Base-by-base conservation (phyloP, 2,329 filamentous ascomycete genomes). In the Rutstroemia sp. region DNA sequence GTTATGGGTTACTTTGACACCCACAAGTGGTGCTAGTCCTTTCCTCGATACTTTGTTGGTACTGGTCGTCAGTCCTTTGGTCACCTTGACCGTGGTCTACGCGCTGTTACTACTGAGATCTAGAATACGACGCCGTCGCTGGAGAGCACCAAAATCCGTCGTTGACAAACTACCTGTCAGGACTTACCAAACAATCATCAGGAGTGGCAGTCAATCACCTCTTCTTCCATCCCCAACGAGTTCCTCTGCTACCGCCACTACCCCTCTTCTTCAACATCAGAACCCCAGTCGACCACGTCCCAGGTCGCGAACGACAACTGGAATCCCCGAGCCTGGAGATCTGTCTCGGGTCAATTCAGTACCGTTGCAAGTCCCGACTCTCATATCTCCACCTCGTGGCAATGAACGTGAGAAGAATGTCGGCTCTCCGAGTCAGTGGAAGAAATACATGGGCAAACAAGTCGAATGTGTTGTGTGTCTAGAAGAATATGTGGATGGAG, bases 21-120 rank as follows among this genome's bases (percentile, higher is more conserved):
- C 92, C 1, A 92, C 91, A 0, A 92, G 84, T 71, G 92, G 90
- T 61, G 87, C 88, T 5, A 95, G 87, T 64, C 92, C 94, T 0
- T 96, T 99, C 74, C 92, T 97, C 64, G 94, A 99, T 69, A 97
- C 92, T 0, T 79, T 99, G 2, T 78, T 97, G n/a, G 91, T 99
- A 8, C 77, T 99, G n/a, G 91, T 99, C 34, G 85, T 97, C 54
- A 96, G 92, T 67, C 94, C 94, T 7, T 74, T 99, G 14, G 86
- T 97, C 52, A 97, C 94, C 0, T 73, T 99, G 65, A 95, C 90
- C 3, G 86, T 96, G 5, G 92, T 99, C 2, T 97, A 97, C 68
- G 87, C 89, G 12, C 78, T 97, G 10, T 78, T 97, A 5, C 81
- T 97, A 42, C 76, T 97, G 39, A 86, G 94, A 54, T 92, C 92